Evolutionary conservation across 805 yeast species (phyloP), one percentile per base, ranked within the genome.

Genomic region (Kluyveromyces dobzhanskii): DNA sequence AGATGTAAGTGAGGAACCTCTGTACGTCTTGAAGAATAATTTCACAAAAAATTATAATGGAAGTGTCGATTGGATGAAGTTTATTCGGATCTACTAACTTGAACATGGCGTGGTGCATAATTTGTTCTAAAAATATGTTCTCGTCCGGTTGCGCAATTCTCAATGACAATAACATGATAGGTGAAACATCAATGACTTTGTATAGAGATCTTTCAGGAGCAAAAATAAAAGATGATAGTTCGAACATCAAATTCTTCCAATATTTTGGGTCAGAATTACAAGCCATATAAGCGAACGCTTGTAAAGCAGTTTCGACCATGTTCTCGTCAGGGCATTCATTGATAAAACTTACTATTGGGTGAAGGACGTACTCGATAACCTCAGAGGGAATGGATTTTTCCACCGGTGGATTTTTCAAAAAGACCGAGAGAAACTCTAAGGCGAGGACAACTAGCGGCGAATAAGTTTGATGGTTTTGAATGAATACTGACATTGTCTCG

Each of bases 281-380:
- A 17, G 86, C 61, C 30, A 87, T 58, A 21, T 72, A 74, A 42
- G 78, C 77, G 49, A 83, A 76, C 4, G 80, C 78, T 44, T 83
- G 90, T 0, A 90, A 82, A 2, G 87, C 80, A 9, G 76, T 65
- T 59, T 87, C 95, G 24, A 87, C 57, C 7, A 85, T 70, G 51
- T 81, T 86, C 48, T 83, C 85, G 56, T 87, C 96, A n/a, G 58
- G 64, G 0, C 86, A 70, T 4, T 46, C 43, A 25, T 53, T 23
- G 30, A 70, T 38, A 6, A 65, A 39, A 25, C 45, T 42, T 0
- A 44, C 39, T 17, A 64, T 35, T 0, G 63, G 61, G 13, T 46
- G 40, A 27, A 61, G 53, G 7, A 58, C 41, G 30, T 36, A 47
- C 10, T 47, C 44, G 24, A 49, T 42, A 4, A 64, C 44, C 9